phyloP scores from a whole-genome alignment of 352 stramenopile genomes.

The Phytophthora boehmeriae region DNA sequence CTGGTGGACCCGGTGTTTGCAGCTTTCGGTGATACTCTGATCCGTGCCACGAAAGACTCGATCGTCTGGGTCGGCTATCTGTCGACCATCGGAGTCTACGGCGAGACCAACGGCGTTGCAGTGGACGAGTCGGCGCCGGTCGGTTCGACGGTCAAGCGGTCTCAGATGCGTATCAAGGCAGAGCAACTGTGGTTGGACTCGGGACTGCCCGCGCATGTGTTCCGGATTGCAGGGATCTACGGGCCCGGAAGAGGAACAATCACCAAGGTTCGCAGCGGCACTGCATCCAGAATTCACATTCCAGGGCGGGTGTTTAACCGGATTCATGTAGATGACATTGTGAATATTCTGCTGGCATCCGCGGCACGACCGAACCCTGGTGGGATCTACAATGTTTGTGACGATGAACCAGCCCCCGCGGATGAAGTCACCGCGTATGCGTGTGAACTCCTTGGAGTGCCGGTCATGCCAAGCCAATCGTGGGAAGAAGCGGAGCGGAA shows the following conservation, averaged over 20 bases:
- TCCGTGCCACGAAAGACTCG: constrained; percentile 44
- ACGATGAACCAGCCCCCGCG: constrained; percentile 86
- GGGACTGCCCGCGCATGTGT: constrained; percentile 78
- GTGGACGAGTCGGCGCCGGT: constrained; percentile 87
- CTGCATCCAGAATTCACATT: constrained; percentile 73
- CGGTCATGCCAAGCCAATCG: constrained; percentile 50
- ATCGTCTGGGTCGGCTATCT: constrained; percentile 91
- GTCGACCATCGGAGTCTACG: constrained; percentile 95
- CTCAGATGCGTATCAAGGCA: constrained; percentile 75
- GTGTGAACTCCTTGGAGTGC: constrained; percentile 68
- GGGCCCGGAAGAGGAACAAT: constrained; percentile 84
- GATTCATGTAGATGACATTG: constrained; percentile 92
- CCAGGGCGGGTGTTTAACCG: constrained; percentile 86
- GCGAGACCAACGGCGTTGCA: constrained; percentile 81
- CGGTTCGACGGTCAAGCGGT: constrained; percentile 64
- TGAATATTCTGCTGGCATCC: constrained; percentile 76
- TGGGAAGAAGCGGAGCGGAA: constrained; percentile 75
- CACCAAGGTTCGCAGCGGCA: constrained; percentile 73
- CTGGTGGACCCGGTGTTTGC: constrained; percentile 78
- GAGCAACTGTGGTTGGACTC: constrained; percentile 81
- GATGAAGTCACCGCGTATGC: constrained; percentile 83
- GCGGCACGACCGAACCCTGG: constrained; percentile 62
- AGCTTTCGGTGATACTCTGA: constrained; percentile 44
- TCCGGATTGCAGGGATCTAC: constrained; percentile 93
- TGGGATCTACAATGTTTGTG: constrained; percentile 90